Evolutionary conservation across 2,329 filamentous ascomycete species (phyloP).

Genomic region (Phialophora expanda): DNA sequence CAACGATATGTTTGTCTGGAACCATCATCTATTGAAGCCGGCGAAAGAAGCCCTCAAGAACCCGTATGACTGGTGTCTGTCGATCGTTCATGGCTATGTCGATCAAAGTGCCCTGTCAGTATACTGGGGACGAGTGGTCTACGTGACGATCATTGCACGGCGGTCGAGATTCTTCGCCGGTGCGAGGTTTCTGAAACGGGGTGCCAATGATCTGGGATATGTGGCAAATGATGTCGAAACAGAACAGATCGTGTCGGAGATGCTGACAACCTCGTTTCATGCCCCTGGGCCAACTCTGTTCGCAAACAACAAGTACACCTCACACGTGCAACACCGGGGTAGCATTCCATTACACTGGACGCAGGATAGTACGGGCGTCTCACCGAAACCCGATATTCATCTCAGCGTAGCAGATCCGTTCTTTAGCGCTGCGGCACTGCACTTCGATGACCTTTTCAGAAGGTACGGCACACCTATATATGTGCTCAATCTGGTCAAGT

Average conservation of each 20-base stretch:
- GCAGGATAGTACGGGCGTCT: slow-evolving; percentile 92
- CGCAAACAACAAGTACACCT: slow-evolving; percentile 89
- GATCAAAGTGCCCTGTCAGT: slow-evolving; percentile 85
- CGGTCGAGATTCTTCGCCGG: slow-evolving; percentile 93
- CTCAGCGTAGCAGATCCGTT: slow-evolving; percentile 96
- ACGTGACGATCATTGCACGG: slow-evolving; percentile 91
- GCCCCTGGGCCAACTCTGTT: slow-evolving; percentile 83
- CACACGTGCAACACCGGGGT: slow-evolving; percentile 93
- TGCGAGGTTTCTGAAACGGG: slow-evolving; percentile 90
- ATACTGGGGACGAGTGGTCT: slow-evolving; percentile 79
- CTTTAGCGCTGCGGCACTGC: slow-evolving; percentile 87
- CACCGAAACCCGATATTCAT: slow-evolving; percentile 94
- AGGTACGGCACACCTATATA: slow-evolving; percentile 93
- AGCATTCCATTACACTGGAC: slow-evolving; percentile 98
- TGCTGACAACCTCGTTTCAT: slow-evolving; percentile 93
- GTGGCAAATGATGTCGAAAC: slow-evolving; percentile 99
- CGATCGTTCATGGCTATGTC: slow-evolving; percentile 94
- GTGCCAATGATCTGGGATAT: slow-evolving; percentile 90
- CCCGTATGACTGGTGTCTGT: slow-evolving; percentile 93
- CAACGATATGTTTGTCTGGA: slow-evolving; percentile 99
- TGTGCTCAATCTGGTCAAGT: slow-evolving; percentile 87
- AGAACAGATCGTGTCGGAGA: slow-evolving; percentile 96
- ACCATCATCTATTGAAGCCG: slow-evolving; percentile 82
- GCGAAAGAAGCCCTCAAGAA: slow-evolving; percentile 72
- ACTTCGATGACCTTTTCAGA: slow-evolving; percentile 93